Percentiles rank a stretch among this genome's conserved stretches.
phyloP scores from a whole-genome alignment of 768 basidiomycete genomes.

The Scleroderma bovista region DNA sequence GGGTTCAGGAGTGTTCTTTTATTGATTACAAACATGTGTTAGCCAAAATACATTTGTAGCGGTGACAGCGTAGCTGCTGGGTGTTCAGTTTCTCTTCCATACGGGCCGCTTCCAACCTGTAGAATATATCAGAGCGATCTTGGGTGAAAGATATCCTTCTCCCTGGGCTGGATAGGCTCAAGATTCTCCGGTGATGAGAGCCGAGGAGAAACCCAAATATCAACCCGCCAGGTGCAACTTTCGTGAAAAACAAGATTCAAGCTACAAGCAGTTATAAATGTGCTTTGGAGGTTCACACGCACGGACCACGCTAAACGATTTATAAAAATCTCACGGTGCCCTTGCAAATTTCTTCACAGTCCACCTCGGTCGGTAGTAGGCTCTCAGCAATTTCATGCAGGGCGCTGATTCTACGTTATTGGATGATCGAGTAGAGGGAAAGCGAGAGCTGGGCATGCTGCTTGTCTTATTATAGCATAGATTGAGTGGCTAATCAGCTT shows the following conservation, averaged over 20 bases:
- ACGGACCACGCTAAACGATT: slow-evolving; percentile 41
- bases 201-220: slow-evolving; percentile 60
- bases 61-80: neutral
- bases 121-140: slow-evolving; percentile 50
- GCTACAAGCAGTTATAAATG: slow-evolving; percentile 3
- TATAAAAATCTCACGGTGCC: slow-evolving; percentile 23
- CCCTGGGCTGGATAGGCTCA: slow-evolving; percentile 53
- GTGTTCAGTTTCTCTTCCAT: slow-evolving; percentile 42
- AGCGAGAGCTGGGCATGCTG: slow-evolving; percentile 69
- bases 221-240: slow-evolving; percentile 69
- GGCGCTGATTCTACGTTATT: slow-evolving; percentile 18
- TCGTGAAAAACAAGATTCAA: slow-evolving; percentile 34
- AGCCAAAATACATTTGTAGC: neutral
- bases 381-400: slow-evolving; percentile 18
- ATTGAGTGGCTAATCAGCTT: slow-evolving; percentile 68
- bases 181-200: slow-evolving; percentile 38
- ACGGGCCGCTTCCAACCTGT: slow-evolving; percentile 60
- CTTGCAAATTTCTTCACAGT: slow-evolving; percentile 30
- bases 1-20: no score
- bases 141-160: slow-evolving; percentile 58
- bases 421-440: slow-evolving; percentile 45
- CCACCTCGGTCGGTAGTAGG: slow-evolving; percentile 35
- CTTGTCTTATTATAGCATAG: slow-evolving; percentile 39
- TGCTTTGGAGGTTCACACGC: slow-evolving; percentile 31
- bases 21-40: neutral